Evolutionary conservation across 2,329 filamentous ascomycete species (phyloP), one percentile per base, ranked within the genome.

Genomic region (Neonectria sp.): DNA sequence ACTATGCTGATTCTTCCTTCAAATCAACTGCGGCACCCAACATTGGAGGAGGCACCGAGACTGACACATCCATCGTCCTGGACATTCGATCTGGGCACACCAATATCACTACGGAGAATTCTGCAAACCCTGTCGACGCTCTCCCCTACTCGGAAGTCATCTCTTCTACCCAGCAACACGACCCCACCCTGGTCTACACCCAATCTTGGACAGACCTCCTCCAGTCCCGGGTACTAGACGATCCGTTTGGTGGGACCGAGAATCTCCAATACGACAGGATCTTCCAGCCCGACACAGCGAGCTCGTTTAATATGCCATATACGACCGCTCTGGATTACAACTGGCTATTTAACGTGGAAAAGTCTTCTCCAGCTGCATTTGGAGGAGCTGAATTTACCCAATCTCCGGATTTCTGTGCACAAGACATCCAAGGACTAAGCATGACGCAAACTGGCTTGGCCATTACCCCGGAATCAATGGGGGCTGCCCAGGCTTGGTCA

Each of bases 251-350:
- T 7, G 59, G 45, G 25, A 63, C 55, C 8, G 51, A 71, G 13
- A 69, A 74, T 37, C 45, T 73, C 29, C 71, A 73, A 17, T 86
- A 86, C 70, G 86, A 88, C 58, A 86, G 90, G 57, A 83, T 86
- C 37, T 90, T 90, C 72, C 86, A 86, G 63, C 84, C 88, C 51
- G 89, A 91, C 73, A 91, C 89, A 75, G 88, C 89, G 33, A 89
- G 85, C 72, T 90, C 88, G 0, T 91, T 91, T 75, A 91, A 91
- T 61, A 89, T 90, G 79, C 89, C 89, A 6, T 91, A 89, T 75
- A 90, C 89, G 3, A 90, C 89, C 1, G 88, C 88, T 66, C 83
- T 83, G 68, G 89, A 91, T 63, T 91, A 91, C 73, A 89, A 88
- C 64, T 91, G 89, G 88, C 75, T 91, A 2, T 91, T 91, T 71